phyloP scores from a whole-genome alignment of 116 monocot genomes.

The Dioscorea cayenensis region DNA sequence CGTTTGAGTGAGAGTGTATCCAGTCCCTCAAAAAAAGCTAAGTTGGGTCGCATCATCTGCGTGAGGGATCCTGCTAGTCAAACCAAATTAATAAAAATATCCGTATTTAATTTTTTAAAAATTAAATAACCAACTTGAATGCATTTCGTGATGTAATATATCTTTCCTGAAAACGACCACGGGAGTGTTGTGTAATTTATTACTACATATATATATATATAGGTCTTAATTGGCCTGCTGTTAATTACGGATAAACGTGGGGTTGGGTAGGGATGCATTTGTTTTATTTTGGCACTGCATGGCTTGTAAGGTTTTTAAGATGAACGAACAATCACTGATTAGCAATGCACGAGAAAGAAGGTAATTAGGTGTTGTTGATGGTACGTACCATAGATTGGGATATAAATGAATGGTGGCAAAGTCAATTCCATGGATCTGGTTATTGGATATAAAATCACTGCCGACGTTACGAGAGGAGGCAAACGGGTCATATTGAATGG shows the following conservation, averaged over 20 bases:
- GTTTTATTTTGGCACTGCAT: too few species aligned
- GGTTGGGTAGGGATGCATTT: too few species aligned
- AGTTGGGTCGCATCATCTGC: constrained; percentile 19
- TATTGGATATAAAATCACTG: constrained; percentile 59
- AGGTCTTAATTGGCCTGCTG: too few species aligned
- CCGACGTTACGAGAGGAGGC: constrained; percentile 15
- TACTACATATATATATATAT: too few species aligned
- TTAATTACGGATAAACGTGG: too few species aligned
- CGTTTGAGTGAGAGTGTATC: constrained; percentile 26
- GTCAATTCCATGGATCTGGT: constrained; percentile 37
- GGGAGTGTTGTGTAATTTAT: too few species aligned
- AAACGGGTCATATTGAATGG: background rate
- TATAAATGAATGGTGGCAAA: constrained; percentile 72
- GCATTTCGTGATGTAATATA: too few species aligned
- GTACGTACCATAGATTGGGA: constrained; percentile 58
- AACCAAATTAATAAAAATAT: background rate
- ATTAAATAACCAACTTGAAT: too few species aligned
- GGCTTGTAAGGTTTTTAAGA: too few species aligned
- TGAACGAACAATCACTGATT: too few species aligned
- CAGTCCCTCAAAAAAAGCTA: constrained; percentile 26
- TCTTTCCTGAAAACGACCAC: too few species aligned
- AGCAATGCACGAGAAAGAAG: background rate
- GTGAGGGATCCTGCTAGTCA: constrained; percentile 23
- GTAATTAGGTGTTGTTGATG: background rate
- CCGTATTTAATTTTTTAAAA: too few species aligned